phyloP scores from a whole-genome alignment of 768 basidiomycete species.

The Tremella yokohamensis region DNA sequence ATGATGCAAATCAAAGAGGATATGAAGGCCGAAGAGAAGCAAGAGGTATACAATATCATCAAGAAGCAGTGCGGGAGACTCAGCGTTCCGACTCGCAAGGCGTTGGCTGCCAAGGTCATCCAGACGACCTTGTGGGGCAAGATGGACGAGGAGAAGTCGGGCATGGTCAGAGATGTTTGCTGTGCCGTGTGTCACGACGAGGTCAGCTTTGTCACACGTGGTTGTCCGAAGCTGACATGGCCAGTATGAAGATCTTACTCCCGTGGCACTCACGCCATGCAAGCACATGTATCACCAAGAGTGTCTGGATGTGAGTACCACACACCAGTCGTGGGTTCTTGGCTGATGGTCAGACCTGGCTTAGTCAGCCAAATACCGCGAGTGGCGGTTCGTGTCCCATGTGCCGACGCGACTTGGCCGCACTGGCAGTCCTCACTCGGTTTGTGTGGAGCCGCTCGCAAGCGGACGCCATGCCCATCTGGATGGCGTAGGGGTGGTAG shows the following conservation, averaged over 20 bases:
- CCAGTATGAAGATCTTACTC: slow-evolving; percentile 27
- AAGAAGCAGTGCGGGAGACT: slow-evolving; percentile 14
- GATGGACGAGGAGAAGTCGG: slow-evolving; percentile 10
- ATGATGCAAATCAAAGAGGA: slow-evolving; percentile 7
- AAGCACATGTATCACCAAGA: slow-evolving; percentile 44
- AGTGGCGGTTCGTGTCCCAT: slow-evolving; percentile 36
- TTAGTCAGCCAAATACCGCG: slow-evolving; percentile 29
- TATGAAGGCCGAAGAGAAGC: slow-evolving; percentile 20
- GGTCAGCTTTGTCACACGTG: slow-evolving; percentile 19
- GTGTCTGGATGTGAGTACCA: slow-evolving; percentile 36
- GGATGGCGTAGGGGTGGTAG: slow-evolving; percentile 20
- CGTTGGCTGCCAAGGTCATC: slow-evolving; percentile 20
- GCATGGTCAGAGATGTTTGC: slow-evolving; percentile 27
- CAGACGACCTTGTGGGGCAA: slow-evolving; percentile 11
- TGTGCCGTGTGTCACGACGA: slow-evolving; percentile 46
- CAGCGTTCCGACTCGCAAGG: slow-evolving; percentile 5
- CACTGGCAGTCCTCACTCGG: slow-evolving; percentile 24
- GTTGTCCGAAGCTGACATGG: background rate
- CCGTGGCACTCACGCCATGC: slow-evolving; percentile 37
- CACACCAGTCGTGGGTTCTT: no score
- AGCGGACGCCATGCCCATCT: slow-evolving; percentile 32
- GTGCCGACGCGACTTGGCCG: slow-evolving; percentile 42
- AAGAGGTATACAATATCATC: slow-evolving; percentile 15
- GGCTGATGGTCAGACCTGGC: slow-evolving; percentile 33
- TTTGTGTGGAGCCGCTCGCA: slow-evolving; percentile 17